Conservation (phyloP, 1,284 basidiomycete species). For the Trametes hirsuta region DNA sequence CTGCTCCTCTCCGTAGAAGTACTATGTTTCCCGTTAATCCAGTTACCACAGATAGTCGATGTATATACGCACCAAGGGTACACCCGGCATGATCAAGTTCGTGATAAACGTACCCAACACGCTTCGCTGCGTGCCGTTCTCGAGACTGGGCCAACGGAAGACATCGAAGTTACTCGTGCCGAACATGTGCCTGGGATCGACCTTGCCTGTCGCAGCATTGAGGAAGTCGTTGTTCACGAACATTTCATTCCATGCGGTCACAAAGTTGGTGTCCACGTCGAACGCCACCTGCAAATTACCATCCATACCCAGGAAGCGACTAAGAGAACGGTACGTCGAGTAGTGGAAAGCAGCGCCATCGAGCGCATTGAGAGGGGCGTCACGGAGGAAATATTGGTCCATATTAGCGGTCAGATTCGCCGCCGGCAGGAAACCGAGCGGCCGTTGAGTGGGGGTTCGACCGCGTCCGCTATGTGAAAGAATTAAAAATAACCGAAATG, state of each 20-base stretch:
- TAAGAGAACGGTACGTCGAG: slow-evolving; percentile 83
- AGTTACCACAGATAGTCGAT: background rate
- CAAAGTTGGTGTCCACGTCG: slow-evolving; percentile 80
- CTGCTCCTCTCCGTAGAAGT: slow-evolving; percentile 90
- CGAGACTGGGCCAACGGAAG: slow-evolving; percentile 87
- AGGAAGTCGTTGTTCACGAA: slow-evolving; percentile 86
- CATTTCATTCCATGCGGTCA: slow-evolving; percentile 89
- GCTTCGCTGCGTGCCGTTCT: slow-evolving; percentile 79
- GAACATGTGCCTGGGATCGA: slow-evolving; percentile 88
- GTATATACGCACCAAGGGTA: slow-evolving; percentile 62
- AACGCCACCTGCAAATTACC: slow-evolving; percentile 88
- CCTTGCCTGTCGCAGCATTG: slow-evolving; percentile 63
- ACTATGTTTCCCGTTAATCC: slow-evolving; percentile 39
- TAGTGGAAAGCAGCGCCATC: slow-evolving; percentile 90
- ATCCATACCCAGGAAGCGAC: slow-evolving; percentile 90
- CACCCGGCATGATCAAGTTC: slow-evolving; percentile 83
- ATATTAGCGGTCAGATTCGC: slow-evolving; percentile 64
- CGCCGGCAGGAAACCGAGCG: slow-evolving; percentile 67
- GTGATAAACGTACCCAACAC: slow-evolving; percentile 80
- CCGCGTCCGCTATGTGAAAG: slow-evolving; percentile 72
- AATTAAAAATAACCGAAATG: background rate
- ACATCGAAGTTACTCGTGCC: slow-evolving; percentile 93
- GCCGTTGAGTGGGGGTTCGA: slow-evolving; percentile 71
- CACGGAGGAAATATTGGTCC: slow-evolving; percentile 79
- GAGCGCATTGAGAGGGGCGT: slow-evolving; percentile 60